Conservation (phyloP, 2,329 filamentous ascomycete genomes). For the Sporothrix curviconia region DNA sequence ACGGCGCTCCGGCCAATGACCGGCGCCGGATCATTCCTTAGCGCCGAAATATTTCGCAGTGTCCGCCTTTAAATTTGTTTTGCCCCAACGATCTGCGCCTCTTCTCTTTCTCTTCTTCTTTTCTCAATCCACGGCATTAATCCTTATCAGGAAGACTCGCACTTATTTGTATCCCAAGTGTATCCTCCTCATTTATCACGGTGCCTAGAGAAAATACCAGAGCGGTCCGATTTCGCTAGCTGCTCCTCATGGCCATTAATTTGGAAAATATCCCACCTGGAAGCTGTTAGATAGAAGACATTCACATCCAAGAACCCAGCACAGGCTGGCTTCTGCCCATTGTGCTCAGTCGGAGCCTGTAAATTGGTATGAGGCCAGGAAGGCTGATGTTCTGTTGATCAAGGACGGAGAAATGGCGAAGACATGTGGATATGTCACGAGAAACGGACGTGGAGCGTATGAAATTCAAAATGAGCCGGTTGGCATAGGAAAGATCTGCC, state of each 20-base stretch:
- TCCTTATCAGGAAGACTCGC: constrained; percentile 68
- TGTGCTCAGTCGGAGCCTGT: no score
- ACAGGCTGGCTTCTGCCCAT: neutral
- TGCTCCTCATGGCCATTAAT: constrained; percentile 53
- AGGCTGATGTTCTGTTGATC: no score
- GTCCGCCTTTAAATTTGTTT: neutral
- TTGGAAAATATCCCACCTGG: constrained; percentile 15
- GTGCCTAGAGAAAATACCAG: constrained; percentile 70
- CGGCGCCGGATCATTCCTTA: constrained; percentile 16
- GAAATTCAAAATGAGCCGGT: no score
- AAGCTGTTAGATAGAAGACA: constrained; percentile 24
- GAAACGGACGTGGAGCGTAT: no score
- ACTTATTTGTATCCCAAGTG: constrained; percentile 48
- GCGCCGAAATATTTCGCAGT: neutral
- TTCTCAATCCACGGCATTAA: constrained; percentile 57
- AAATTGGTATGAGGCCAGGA: no score
- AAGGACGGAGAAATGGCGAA: no score
- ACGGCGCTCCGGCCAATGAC: neutral
- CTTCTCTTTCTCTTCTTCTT: constrained; percentile 27
- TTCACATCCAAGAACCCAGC: constrained; percentile 15
- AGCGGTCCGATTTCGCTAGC: constrained; percentile 98
- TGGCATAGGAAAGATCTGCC: no score
- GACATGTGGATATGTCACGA: neutral
- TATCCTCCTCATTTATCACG: constrained; percentile 82
- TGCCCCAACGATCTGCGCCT: constrained; percentile 17